Evolutionary conservation across 805 yeast species (phyloP), one percentile per base, ranked within the genome.

Genomic region (Pichia membranifaciens): DNA sequence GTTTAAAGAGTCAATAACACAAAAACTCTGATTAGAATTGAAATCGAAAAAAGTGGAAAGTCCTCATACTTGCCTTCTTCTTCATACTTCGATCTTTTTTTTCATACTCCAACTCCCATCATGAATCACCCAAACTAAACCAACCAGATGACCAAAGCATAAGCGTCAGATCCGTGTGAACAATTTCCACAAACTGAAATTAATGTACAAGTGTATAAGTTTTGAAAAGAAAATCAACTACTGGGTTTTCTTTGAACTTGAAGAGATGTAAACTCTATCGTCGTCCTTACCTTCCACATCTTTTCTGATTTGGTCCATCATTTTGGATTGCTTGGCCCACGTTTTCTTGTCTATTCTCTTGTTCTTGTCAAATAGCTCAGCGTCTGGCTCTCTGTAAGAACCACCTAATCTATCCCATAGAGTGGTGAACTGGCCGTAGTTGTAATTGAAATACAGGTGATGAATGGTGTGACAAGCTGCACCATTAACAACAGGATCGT

Each of bases 401-500:
- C 89, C 85, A 44, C 98, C 98, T 49, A 93, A 70, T 70, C 99
- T 83, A 67, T 93, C 99, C 99, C 99, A 93, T 55, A 93, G 73
- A 16, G 99, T 93, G 41, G 98, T 90, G 72, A 91, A 93, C 71
- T 93, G 99, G 35, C 99, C 99, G 64, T 90, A 93, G 74, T 93
- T 93, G 71, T 93, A 93, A 75, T 91, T 91, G 80, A 93, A 93
- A 71, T 93, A 93, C 58, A 93, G 71, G 65, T 93, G 99, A 69
- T 93, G 99, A 41, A 91, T 82, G 1, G 99, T 90, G 71, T 93
- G 99, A 68, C 98, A 91, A 5, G 99, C 99, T 16, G 98, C 90
- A 59, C 99, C 99, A 68, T 93, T 93, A 55, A 93, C 84, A 49
- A 88, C 78, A 6, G 97, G 96, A 65, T 89, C 95, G 66, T 87